phyloP scores from a whole-genome alignment of 129 eudicot genomes.

The Artemisia tridentata region DNA sequence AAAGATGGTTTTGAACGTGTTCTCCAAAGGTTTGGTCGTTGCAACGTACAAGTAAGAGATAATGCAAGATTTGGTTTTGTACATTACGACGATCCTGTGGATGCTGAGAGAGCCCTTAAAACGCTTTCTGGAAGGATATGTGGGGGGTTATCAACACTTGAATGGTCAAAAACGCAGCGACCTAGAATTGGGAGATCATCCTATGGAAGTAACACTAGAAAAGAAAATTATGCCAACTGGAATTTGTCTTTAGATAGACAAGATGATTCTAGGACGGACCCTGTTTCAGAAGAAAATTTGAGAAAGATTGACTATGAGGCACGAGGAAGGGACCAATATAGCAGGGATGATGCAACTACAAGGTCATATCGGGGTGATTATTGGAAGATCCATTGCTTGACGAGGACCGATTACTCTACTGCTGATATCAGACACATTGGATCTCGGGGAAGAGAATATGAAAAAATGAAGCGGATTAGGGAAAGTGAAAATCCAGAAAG shows the following conservation, averaged over 20 bases:
- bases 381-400: background rate
- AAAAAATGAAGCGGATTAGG: background rate
- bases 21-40: background rate
- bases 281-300: background rate
- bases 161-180: background rate
- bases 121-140: background rate
- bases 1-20: background rate
- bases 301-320: background rate
- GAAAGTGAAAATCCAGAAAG: background rate
- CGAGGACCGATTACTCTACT: background rate
- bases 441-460: background rate
- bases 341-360: background rate
- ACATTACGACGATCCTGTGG: background rate
- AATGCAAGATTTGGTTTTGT: background rate
- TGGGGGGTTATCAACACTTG: background rate
- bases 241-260: background rate
- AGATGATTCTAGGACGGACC: background rate
- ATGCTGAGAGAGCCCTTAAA: constrained; percentile 3
- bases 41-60: background rate
- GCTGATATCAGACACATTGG: background rate
- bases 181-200: background rate
- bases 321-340: background rate
- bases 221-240: background rate
- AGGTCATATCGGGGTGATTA: background rate
- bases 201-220: background rate